phyloP scores from a whole-genome alignment of 2,329 filamentous ascomycete genomes.

The Periglandula ipomoeae region DNA sequence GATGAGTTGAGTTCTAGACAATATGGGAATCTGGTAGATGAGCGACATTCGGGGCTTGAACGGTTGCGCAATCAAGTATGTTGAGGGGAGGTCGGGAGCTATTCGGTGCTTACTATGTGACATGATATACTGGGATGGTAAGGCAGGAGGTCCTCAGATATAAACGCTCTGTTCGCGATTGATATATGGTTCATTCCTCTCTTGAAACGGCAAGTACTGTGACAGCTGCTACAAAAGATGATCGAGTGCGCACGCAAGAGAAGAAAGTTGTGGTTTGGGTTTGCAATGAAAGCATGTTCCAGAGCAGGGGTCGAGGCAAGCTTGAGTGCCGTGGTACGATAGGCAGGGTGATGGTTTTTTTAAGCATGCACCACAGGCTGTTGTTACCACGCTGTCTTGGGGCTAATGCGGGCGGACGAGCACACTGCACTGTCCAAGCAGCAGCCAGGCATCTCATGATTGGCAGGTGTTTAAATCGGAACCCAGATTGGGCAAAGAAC shows the following conservation, averaged over 20 bases:
- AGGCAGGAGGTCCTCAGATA: not conserved
- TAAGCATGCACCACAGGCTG: too few species aligned
- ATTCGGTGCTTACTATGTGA: slow-evolving; percentile 36
- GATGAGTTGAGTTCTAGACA: too few species aligned
- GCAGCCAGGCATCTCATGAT: not conserved
- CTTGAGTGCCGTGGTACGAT: too few species aligned
- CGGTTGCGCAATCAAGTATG: not conserved
- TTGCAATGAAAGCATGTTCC: too few species aligned
- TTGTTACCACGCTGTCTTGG: too few species aligned
- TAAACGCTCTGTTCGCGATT: not conserved
- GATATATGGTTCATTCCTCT: too few species aligned
- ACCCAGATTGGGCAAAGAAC: not conserved
- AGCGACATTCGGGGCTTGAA: not conserved
- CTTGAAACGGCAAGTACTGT: not conserved
- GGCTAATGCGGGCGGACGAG: too few species aligned
- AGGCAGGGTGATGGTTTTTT: too few species aligned
- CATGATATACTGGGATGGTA: slow-evolving; percentile 22
- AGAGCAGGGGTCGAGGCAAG: too few species aligned
- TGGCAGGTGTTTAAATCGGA: not conserved
- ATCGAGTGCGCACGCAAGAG: not conserved
- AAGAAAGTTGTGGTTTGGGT: too few species aligned
- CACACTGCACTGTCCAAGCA: not conserved
- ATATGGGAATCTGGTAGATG: too few species aligned
- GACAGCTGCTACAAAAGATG: not conserved
- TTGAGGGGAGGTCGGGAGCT: not conserved